A percentile compares a stretch with the other conserved stretches of the same genome.
Evolutionary conservation across 1,284 basidiomycete species (phyloP).

Genomic region (Crepidotus sp.): DNA sequence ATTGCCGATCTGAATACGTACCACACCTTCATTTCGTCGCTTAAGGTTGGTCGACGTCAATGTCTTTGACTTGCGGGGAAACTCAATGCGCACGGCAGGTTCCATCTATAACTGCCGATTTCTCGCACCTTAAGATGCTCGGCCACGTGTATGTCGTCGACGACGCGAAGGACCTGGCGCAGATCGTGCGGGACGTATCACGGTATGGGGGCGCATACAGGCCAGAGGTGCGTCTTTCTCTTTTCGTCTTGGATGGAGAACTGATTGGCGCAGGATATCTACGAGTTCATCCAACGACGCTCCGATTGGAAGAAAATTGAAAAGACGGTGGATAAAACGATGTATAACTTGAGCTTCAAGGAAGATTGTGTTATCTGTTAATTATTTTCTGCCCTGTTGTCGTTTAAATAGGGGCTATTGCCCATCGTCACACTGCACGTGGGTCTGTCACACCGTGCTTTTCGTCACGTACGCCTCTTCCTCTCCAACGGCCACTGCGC

Average conservation of each 20-base stretch:
- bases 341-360: conserved; percentile 90
- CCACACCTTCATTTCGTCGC: conserved; percentile 75
- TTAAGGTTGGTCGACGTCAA: conserved; percentile 46
- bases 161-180: conserved; percentile 89
- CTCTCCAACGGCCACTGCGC: no score
- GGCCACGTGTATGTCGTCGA: conserved; percentile 91
- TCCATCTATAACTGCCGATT: conserved; percentile 70
- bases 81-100: conserved; percentile 28
- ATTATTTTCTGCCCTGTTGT: conserved; percentile 2
- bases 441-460: neutral
- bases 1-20: conserved; percentile 96
- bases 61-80: neutral
- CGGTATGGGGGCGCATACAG: conserved; percentile 88
- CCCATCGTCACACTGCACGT: neutral
- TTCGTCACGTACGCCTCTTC: neutral
- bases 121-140: conserved; percentile 92
- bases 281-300: conserved; percentile 87
- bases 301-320: conserved; percentile 98
- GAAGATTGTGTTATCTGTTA: conserved; percentile 69
- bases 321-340: conserved; percentile 88
- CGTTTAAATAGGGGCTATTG: no score
- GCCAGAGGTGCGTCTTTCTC: conserved; percentile 60
- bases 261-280: conserved; percentile 58
- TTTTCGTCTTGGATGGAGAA: neutral
- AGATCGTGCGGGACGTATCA: conserved; percentile 90